Conservation (phyloP, 768 basidiomycete genomes). For the Roridomyces roridus region DNA sequence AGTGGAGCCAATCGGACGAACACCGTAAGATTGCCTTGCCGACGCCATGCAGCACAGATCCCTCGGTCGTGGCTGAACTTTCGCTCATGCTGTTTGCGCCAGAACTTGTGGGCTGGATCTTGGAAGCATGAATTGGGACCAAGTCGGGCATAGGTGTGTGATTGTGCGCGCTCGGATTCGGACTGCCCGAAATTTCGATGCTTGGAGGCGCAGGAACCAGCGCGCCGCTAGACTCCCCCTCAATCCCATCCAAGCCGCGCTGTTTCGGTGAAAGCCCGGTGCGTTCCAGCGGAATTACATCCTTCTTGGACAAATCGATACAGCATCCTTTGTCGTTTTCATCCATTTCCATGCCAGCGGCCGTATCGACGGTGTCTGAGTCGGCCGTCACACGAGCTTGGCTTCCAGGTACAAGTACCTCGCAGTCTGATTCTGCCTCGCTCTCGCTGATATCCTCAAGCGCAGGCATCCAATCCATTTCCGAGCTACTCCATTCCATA, state of each 20-base stretch:
- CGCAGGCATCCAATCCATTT: background rate
- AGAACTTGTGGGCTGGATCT: background rate
- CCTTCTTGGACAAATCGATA: slow-evolving; percentile 35
- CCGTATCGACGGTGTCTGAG: background rate
- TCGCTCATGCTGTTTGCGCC: background rate
- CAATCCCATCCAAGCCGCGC: background rate
- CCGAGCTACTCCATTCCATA: background rate
- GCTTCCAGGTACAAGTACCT: no score
- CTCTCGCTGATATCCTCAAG: background rate
- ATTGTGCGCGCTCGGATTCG: background rate
- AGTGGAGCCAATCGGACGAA: slow-evolving; percentile 26
- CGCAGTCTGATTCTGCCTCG: slow-evolving; percentile 7
- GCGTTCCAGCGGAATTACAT: slow-evolving; percentile 32
- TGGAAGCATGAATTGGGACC: background rate
- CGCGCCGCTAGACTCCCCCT: slow-evolving; percentile 3
- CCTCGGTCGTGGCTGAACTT: background rate
- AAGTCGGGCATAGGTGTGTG: background rate
- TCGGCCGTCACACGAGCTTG: background rate
- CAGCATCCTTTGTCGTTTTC: slow-evolving; percentile 32
- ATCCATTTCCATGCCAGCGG: slow-evolving; percentile 38
- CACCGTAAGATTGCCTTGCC: slow-evolving; percentile 9
- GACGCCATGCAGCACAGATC: slow-evolving; percentile 4
- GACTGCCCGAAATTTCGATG: background rate
- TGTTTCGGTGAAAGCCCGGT: slow-evolving; percentile 28
- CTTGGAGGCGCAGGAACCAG: background rate